phyloP scores from a whole-genome alignment of 225 moss, liverwort and hornwort genomes.

The Anthoceros angustus region DNA sequence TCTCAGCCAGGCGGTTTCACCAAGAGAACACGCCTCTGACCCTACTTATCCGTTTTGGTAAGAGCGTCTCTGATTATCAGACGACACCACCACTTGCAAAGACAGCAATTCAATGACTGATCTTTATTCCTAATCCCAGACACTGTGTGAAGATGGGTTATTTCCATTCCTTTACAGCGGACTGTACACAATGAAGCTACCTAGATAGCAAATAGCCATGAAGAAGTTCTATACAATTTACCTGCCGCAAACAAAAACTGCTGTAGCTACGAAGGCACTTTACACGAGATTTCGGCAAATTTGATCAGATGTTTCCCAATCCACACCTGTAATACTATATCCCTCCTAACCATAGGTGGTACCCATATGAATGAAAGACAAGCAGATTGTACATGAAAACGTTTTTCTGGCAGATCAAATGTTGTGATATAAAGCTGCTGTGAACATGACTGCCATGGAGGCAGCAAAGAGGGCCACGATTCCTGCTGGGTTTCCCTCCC shows the following conservation, averaged over 20 bases:
- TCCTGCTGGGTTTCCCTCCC: slow-evolving; percentile 66
- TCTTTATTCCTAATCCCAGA: too few relatives aligned
- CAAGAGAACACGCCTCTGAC: too few relatives aligned
- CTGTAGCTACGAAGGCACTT: not conserved
- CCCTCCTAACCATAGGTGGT: not conserved
- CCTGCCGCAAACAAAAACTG: not conserved
- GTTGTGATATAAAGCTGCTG: slow-evolving; percentile 60
- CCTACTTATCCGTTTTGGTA: too few relatives aligned
- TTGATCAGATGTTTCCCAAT: not conserved
- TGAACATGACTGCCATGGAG: slow-evolving; percentile 72
- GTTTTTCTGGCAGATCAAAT: not conserved
- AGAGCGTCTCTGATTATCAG: too few relatives aligned
- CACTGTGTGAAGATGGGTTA: not conserved
- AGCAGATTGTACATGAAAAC: not conserved
- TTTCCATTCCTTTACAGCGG: not conserved
- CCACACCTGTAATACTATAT: not conserved
- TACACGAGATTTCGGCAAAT: slow-evolving; percentile 5
- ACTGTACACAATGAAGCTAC: not conserved
- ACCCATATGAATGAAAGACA: not conserved
- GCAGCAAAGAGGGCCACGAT: slow-evolving; percentile 67
- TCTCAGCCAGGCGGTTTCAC: too few relatives aligned
- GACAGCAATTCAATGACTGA: too few relatives aligned
- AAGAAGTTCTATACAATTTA: not conserved
- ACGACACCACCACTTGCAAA: too few relatives aligned
- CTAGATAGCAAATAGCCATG: not conserved